Base-by-base conservation (phyloP, 179 eudicot genomes). In the Sideroxylon spinosum region DNA sequence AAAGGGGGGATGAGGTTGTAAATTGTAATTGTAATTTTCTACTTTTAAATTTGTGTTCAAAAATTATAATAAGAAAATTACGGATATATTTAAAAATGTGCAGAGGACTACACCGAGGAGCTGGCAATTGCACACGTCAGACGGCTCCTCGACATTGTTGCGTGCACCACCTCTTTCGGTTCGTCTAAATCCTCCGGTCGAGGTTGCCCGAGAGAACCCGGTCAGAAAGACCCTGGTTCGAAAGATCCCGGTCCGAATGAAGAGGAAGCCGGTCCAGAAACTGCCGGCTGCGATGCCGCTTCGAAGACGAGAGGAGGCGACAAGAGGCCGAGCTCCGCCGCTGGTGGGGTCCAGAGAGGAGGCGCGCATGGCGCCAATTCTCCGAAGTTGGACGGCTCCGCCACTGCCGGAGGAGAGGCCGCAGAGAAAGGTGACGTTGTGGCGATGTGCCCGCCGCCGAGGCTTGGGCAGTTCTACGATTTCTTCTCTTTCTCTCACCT, bases 401-500 rank as follows among this genome's bases (percentile, higher is more conserved):
- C 22, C 62, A 72, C 60, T 17, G 78, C 61, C 68, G 81, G 70
- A 1, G 80, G 73, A 28, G 90, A 76, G 12, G 56, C 78, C 44
- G 85, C 78, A 77, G 82, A 75, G 20, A 86, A 68, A 68, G 90
- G 81, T 37, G 78, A 75, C 9, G 86, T 86, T 49, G 88, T 84
- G 82, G 86, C 86, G 55, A 44, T 92, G 81, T 87, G 80, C 55
- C 98, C 98, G 44, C 95, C 98, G 57, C 93, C 97, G 76, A 84
- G 84, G 85, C 76, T 93, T 16, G 93, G 89, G 48, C 90, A 90
- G 85, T 93, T 93, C 83, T 93, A 90, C 76, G 96, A 91, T 80
- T 93, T 93, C 86, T 93, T 93, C 89, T 93, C 96, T 46, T 86
- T 93, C 81, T 84, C 96, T 76, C 93, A 91, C 83, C 81, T 91